These are phyloP conservation scores for Daedaleopsis nitida DNA, from an alignment of 768 basidiomycete genomes.

Conservation along the genomic window DNA sequence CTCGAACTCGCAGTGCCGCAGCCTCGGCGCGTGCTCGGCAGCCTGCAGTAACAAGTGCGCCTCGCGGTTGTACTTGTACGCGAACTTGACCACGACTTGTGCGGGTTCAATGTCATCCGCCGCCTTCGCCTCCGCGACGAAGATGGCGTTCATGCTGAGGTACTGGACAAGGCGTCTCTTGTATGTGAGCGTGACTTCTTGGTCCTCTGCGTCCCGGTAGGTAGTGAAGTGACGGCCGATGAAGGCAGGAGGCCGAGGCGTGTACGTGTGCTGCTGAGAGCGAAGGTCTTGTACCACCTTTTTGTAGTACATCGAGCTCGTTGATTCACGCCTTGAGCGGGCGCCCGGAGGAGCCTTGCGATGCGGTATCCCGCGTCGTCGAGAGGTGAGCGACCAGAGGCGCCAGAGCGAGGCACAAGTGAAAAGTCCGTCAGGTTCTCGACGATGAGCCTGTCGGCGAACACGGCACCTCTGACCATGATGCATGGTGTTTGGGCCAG, in stretches of 20 bases:
- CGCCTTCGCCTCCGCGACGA: not conserved
- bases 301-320: slow-evolving; percentile 13
- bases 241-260: not conserved
- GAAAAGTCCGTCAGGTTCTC: slow-evolving; percentile 24
- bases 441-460: slow-evolving; percentile 19
- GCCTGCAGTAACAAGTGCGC: not conserved
- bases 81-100: not conserved
- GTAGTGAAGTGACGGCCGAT: slow-evolving; percentile 10
- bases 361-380: slow-evolving; percentile 4
- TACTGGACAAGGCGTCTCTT: not conserved
- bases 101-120: not conserved
- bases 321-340: not conserved
- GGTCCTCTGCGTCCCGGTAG: not conserved
- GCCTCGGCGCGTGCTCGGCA: not conserved
- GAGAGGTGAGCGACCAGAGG: not conserved
- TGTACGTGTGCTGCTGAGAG: not conserved
- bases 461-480: slow-evolving; percentile 22
- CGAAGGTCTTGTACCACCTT: not conserved
- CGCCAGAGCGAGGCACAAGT: not conserved
- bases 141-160: not conserved
- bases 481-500: slow-evolving; percentile 22
- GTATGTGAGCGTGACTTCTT: slow-evolving; percentile 5
- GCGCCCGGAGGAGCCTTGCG: slow-evolving; percentile 8
- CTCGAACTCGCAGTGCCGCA: too few species aligned
- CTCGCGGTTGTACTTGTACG: not conserved